These are phyloP conservation scores for Phytophthora pisi DNA, from an alignment of 352 stramenopile genomes.

Conservation along the genomic window DNA sequence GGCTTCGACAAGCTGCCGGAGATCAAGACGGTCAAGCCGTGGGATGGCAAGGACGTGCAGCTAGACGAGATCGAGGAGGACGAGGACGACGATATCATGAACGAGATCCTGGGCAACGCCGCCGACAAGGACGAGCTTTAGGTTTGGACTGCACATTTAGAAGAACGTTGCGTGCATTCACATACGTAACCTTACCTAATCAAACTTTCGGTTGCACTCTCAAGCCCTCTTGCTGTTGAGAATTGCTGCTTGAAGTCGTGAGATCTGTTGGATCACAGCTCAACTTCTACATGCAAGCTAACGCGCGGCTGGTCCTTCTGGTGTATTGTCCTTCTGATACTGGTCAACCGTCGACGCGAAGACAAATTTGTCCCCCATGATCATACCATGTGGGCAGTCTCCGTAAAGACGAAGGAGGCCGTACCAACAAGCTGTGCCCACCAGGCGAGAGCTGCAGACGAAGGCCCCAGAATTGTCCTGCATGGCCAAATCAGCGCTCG, in stretches of 20 bases:
- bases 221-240: not conserved
- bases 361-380: not conserved
- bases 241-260: not conserved
- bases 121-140: conserved; percentile 85
- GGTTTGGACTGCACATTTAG: conserved; percentile 17
- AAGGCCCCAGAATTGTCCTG: not conserved
- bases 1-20: conserved; percentile 64
- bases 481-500: no score
- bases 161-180: conserved; percentile 19
- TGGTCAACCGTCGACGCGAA: not conserved
- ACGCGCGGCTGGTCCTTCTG: no score
- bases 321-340: not conserved
- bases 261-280: no score
- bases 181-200: conserved; percentile 13
- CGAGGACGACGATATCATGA: conserved; percentile 88
- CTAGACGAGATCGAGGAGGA: conserved; percentile 77
- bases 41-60: conserved; percentile 86
- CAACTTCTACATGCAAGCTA: no score
- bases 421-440: not conserved
- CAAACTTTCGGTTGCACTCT: conserved; percentile 14
- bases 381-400: not conserved
- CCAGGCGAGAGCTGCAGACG: not conserved
- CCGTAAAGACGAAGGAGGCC: not conserved
- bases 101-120: conserved; percentile 72
- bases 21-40: conserved; percentile 70